Base-by-base conservation (phyloP, 2,329 filamentous ascomycete species). In the Pseudopyrenochaeta lycopersici region DNA sequence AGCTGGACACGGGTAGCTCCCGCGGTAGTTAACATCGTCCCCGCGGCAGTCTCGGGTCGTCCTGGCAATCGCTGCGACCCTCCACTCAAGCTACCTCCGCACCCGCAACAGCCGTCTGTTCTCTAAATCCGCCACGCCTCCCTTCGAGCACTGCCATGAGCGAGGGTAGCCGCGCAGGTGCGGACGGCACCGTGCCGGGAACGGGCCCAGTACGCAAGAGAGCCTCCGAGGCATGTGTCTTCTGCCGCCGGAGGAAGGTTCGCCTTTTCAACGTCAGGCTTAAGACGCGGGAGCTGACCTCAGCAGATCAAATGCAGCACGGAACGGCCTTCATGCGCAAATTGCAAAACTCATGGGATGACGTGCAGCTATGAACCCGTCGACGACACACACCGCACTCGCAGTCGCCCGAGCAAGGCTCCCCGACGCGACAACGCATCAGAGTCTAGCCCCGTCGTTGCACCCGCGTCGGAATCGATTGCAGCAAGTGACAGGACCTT, bases 241-340 rank as follows among this genome's bases (percentile, higher is more conserved):
- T 75, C 46, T 77, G 76, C 53, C 75, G 76, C 15, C 62, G 71
- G 42, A 70, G 76, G 52, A 78, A 84, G 63, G 67, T 68, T 44
- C 15, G 62, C 42, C 21, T 35, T 36, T 39, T 1, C 30, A n/a
- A 31, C 46, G 38, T 23, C 23, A 21, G 27, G 15, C 12, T 41
- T 33, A 32, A n/a, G 45, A 17, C 41, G 36, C 38, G 30, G 20
- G 49, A 20, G 45, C 62, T 69, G 52, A 66, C 43, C 21, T n/a
- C 17, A 33, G 32, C 49, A 70, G 81, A 78, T 84, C 68, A 82
- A 81, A 60, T 84, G 81, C 63, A 81, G 80, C 52, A 75, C 76
- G 18, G 78, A 78, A 41, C 68, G 73, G 45, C 81, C 80, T 2
- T 66, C 64, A 27, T 83, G 81, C 54, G 73, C 74, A 29, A 82